Evolutionary conservation across 257 asterid species (phyloP).

Genomic region (Solanum chilense): DNA sequence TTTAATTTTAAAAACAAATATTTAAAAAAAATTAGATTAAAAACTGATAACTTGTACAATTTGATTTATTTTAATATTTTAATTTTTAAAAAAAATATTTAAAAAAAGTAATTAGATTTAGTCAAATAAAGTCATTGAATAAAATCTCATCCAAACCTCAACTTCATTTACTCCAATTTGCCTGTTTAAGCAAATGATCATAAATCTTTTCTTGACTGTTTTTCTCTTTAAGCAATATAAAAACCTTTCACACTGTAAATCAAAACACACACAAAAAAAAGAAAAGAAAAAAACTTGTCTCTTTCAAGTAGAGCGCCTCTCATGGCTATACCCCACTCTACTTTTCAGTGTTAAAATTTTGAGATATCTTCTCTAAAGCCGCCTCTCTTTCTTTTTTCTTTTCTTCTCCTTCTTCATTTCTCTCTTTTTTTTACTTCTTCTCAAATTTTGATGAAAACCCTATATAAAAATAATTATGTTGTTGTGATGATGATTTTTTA

Average conservation of each 20-base stretch:
- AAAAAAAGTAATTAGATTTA: too few species aligned
- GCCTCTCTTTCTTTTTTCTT: background rate
- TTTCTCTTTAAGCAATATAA: background rate
- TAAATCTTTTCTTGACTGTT: background rate
- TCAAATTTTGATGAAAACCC: background rate
- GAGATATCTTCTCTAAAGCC: slow-evolving; percentile 14
- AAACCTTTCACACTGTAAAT: slow-evolving; percentile 21
- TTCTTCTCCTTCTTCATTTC: slow-evolving; percentile 1
- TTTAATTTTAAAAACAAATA: too few species aligned
- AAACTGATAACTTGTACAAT: too few species aligned
- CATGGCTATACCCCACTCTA: slow-evolving; percentile 55
- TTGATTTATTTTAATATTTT: too few species aligned
- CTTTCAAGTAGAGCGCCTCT: slow-evolving; percentile 12
- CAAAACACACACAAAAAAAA: slow-evolving; percentile 6
- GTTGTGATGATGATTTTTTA: background rate
- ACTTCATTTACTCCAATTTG: background rate
- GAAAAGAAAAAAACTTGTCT: background rate
- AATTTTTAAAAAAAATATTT: too few species aligned
- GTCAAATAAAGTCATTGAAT: background rate
- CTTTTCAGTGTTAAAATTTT: slow-evolving; percentile 24
- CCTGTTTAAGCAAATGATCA: background rate
- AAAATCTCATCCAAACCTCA: background rate
- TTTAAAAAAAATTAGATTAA: too few species aligned
- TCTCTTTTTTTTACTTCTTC: background rate
- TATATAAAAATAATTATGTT: background rate